These are phyloP conservation scores for Pilaira anomala DNA, from an alignment of 192 early-diverging fungal species.

Conservation along the genomic window DNA sequence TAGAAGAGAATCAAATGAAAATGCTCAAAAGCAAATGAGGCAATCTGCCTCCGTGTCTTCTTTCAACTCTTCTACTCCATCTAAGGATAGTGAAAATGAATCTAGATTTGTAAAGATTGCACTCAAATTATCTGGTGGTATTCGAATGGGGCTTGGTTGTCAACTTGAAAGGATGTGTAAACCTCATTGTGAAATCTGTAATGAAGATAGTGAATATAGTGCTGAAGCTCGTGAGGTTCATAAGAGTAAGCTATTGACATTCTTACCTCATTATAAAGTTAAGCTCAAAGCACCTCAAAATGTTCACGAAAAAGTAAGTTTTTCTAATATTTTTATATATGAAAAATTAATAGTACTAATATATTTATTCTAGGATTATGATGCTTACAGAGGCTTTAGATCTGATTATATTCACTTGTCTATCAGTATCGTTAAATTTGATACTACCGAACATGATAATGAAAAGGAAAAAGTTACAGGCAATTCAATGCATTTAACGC, in stretches of 20 bases:
- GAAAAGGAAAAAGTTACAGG: slow-evolving; percentile 10
- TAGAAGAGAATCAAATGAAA: not conserved
- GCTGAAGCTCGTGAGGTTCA: not conserved
- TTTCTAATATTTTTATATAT: not conserved
- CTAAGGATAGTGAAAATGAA: not conserved
- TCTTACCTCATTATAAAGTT: slow-evolving; percentile 43
- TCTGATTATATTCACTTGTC: slow-evolving; percentile 45
- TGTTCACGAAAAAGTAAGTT: slow-evolving; percentile 31
- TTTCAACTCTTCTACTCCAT: not conserved
- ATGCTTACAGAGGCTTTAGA: slow-evolving; percentile 44
- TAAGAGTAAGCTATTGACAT: slow-evolving; percentile 33
- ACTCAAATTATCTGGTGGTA: slow-evolving; percentile 40
- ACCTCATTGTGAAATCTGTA: slow-evolving; percentile 21
- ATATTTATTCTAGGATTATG: slow-evolving; percentile 29
- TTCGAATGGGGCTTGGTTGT: slow-evolving; percentile 42
- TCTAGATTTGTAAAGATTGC: slow-evolving; percentile 30
- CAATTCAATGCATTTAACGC: slow-evolving; percentile 42
- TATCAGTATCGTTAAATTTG: slow-evolving; percentile 34
- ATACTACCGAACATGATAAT: slow-evolving; percentile 11
- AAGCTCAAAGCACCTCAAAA: slow-evolving; percentile 33
- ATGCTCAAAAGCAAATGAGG: not conserved
- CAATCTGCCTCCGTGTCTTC: not conserved
- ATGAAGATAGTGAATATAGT: slow-evolving; percentile 11
- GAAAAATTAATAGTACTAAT: not conserved
- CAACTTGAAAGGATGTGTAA: slow-evolving; percentile 38